Evolutionary conservation across 2,329 filamentous ascomycete species (phyloP), one percentile per base, ranked within the genome.

Genomic region (Pseudogymnoascus sp.): DNA sequence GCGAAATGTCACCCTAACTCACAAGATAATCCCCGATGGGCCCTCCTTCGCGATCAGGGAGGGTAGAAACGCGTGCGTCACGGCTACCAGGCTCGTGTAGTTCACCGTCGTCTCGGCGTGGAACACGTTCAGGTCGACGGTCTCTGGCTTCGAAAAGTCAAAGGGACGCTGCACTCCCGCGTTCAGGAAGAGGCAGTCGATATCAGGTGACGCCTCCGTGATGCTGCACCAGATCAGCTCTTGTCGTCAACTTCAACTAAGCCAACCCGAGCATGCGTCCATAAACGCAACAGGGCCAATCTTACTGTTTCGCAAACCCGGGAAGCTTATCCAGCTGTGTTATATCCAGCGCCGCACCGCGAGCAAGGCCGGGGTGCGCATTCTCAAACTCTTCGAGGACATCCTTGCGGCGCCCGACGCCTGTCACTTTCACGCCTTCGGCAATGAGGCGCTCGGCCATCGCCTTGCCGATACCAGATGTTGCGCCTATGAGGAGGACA

Each of bases 171-270:
- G 83, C 34, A 83, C 76, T 7, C 83, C 84, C 0, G 84, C 80
- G 70, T 86, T 86, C 61, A 87, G 74, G 63, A 87, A 72, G 25
- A 88, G 70, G 67, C 79, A 80, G 73, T 86, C 83, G 28, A 87
- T 78, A 28, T 79, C 74, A 0, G 83, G 81, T 69, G 83, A 77
- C 0, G 70, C 67, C 13, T 71, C 65, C 6, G 74, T 72, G 34
- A 79, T 60, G 14, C 67, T 70, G 11, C 3, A 21, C 8, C 7
- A 10, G 16, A 31, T 54, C 25, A 54, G 48, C 48, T 6, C 14
- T n/a, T 54, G 2, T 11, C 0, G 1, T 11, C 14, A 11, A 16
- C 4, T 16, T 19, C 25, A 2, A n/a, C 23, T 4, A n/a, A 6
- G 7, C 0, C 2, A 10, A 3, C 19, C 64, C 16, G 62, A 57